Base-by-base conservation (phyloP, 1,139 yeast species). In the Nadsonia commutata region DNA sequence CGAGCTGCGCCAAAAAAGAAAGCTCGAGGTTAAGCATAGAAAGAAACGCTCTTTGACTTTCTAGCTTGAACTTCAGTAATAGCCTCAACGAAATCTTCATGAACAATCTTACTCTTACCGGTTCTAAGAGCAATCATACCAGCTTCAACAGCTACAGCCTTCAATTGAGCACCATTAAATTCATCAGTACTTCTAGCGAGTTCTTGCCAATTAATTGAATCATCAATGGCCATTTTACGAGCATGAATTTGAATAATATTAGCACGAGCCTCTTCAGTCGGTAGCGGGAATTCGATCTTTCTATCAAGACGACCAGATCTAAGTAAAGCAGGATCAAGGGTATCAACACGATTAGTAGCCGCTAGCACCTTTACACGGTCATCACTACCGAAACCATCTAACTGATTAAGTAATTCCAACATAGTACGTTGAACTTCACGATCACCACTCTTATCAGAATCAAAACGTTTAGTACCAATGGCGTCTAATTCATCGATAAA, bases 41-140 rank as follows among this genome's bases (percentile, higher is more conserved):
- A 93, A 47, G 94, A 86, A 40, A 90, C 96, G 41, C 90, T 77
- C 68, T 93, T 90, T 46, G 82, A 73, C 72, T 93, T 93, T 69
- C 98, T 78, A 44, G 97, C 95, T 67, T 90, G 98, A 37, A 93
- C 98, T 68, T 93, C 98, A 49, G 96, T 80, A 51, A 90, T 86
- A 47, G 95, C 99, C 60, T 93, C 98, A 18, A 93, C 95, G 59
- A 90, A 93, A 66, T 93, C 98, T 66, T 93, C 98, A 63, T 93
- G 99, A 56, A 84, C 83, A 47, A 93, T 88, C 52, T 80, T 74
- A 31, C 83, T 76, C 64, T 90, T 94, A 20, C 96, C 97, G 56
- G 85, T 85, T 65, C 98, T 78, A 58, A 93, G 72, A 1, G 98
- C 99, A 65, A 93, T 90, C 98, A 90, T 93, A 58, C 98, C 99